A percentile compares a stretch with the other conserved stretches of the same genome.
These are phyloP conservation scores for Rhizopus sp. DNA, from an alignment of 371 early-diverging fungal genomes.

Conservation along the genomic window DNA sequence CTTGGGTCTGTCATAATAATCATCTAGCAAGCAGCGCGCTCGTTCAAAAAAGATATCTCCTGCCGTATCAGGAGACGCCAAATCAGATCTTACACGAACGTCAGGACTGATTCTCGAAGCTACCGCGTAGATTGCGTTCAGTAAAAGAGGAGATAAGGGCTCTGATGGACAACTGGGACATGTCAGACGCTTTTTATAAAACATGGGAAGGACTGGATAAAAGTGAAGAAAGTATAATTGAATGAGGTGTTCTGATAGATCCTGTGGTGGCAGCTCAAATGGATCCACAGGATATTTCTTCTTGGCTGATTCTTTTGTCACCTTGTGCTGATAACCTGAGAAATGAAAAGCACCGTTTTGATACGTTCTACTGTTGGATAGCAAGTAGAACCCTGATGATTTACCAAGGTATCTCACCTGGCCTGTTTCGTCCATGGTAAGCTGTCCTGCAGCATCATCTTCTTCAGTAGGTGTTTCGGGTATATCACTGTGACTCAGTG, in stretches of 20 bases:
- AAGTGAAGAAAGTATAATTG: slow-evolving; percentile 56
- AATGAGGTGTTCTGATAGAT: slow-evolving; percentile 56
- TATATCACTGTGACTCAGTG: slow-evolving; percentile 12
- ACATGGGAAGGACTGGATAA: slow-evolving; percentile 58
- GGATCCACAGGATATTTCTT: slow-evolving; percentile 19
- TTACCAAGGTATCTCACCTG: slow-evolving; percentile 49
- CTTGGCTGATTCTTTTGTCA: slow-evolving; percentile 5
- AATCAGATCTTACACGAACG: slow-evolving; percentile 36
- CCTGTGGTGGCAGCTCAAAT: slow-evolving; percentile 50
- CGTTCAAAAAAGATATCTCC: slow-evolving; percentile 52
- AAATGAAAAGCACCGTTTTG: slow-evolving; percentile 51
- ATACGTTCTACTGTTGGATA: slow-evolving; percentile 46
- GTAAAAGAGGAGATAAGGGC: slow-evolving; percentile 41
- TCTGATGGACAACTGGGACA: slow-evolving; percentile 16
- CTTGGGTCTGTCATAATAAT: slow-evolving; percentile 57
- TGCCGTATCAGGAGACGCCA: slow-evolving; percentile 36
- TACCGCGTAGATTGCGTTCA: slow-evolving; percentile 54
- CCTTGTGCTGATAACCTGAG: slow-evolving; percentile 17
- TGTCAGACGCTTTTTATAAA: slow-evolving; percentile 40
- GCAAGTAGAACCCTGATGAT: slow-evolving; percentile 48
- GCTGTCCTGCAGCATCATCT: slow-evolving; percentile 38
- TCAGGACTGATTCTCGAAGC: slow-evolving; percentile 51
- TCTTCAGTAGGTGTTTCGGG: slow-evolving; percentile 14
- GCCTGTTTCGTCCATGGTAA: slow-evolving; percentile 52
- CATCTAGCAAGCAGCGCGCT: slow-evolving; percentile 52